phyloP scores from a whole-genome alignment of 139 green algal genomes.

The Ulvella scutata region DNA sequence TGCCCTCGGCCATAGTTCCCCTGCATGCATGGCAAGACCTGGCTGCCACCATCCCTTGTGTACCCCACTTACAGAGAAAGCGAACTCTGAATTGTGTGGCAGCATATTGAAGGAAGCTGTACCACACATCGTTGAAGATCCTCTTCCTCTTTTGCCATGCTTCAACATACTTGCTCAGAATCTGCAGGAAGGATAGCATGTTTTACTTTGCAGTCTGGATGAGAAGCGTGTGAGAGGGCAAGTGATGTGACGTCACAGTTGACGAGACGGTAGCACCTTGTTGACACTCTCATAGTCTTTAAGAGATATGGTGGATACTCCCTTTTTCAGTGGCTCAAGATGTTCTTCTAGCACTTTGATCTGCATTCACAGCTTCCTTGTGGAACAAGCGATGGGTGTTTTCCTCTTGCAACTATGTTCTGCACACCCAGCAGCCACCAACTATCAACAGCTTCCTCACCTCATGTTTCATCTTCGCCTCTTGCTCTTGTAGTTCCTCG shows the following conservation, averaged over 20 bases:
- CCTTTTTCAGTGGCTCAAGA: neutral
- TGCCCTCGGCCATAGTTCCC: neutral
- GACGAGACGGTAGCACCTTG: neutral
- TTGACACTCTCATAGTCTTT: neutral
- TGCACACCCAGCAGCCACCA: too few relatives aligned
- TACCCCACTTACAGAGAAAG: too few relatives aligned
- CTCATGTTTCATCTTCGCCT: too few relatives aligned
- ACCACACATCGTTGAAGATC: neutral
- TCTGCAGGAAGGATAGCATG: neutral
- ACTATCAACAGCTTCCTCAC: too few relatives aligned
- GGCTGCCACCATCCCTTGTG: too few relatives aligned
- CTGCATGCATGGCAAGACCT: too few relatives aligned
- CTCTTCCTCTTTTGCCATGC: slow-evolving; percentile 3
- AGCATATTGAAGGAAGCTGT: too few relatives aligned
- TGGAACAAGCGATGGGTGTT: too few relatives aligned
- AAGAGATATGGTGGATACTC: neutral
- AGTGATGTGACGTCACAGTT: neutral
- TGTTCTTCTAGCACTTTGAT: neutral
- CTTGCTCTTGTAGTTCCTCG: too few relatives aligned
- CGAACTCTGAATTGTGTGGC: too few relatives aligned
- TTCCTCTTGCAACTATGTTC: too few relatives aligned
- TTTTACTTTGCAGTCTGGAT: neutral
- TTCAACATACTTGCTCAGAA: neutral
- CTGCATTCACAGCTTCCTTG: neutral
- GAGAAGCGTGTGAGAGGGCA: neutral